Conservation (phyloP, 805 yeast genomes). For the Barnettozyma wickerhamii region DNA sequence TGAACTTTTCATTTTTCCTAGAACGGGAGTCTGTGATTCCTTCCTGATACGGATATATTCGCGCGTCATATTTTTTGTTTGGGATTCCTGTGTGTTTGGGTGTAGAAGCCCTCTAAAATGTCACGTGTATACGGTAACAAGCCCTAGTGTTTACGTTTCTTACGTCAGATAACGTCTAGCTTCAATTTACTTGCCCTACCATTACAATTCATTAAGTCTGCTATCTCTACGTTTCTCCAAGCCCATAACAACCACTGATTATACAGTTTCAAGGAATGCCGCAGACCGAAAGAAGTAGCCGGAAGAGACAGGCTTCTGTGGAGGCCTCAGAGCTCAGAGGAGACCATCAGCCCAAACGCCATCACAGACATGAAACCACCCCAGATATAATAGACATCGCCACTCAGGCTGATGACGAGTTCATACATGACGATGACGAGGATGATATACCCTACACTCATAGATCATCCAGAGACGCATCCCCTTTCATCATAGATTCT, state of each 20-base stretch:
- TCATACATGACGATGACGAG: conserved; percentile 19
- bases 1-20: conserved; percentile 16
- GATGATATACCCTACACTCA: conserved; percentile 27
- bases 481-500: conserved; percentile 17
- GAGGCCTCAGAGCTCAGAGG: neutral
- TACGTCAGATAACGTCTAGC: too few relatives aligned
- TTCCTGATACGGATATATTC: neutral
- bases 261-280: too few relatives aligned
- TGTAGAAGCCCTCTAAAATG: neutral
- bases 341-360: neutral
- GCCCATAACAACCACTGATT: too few relatives aligned
- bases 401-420: neutral
- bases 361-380: neutral
- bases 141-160: neutral
- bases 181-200: too few relatives aligned
- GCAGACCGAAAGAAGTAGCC: too few relatives aligned
- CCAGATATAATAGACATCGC: conserved; percentile 4
- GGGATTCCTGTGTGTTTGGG: neutral
- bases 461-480: conserved; percentile 17
- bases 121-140: neutral
- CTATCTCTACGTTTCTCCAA: too few relatives aligned
- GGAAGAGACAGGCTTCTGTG: neutral
- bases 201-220: too few relatives aligned
- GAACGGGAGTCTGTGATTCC: conserved; percentile 3
- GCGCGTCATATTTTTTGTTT: neutral